Conservation (phyloP, 2,329 filamentous ascomycete species). For the Capronia epimyces region DNA sequence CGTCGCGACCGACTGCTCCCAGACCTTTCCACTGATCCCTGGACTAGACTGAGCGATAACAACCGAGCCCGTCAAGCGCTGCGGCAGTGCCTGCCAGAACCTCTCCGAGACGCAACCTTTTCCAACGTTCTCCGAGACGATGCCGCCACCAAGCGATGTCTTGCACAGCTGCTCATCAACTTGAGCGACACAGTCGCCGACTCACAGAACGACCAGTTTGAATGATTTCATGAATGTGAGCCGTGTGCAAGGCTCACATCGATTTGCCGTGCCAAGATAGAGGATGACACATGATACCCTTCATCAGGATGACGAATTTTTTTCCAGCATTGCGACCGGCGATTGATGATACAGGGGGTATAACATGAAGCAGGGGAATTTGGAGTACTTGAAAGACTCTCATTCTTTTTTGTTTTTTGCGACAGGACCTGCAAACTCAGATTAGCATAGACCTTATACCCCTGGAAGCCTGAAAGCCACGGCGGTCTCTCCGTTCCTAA, state of each 20-base stretch:
- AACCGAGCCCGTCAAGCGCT: slow-evolving; percentile 90
- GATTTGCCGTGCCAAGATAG: slow-evolving; percentile 18
- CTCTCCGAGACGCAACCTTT: slow-evolving; percentile 97
- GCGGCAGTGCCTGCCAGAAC: slow-evolving; percentile 91
- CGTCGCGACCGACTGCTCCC: neutral
- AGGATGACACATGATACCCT: slow-evolving; percentile 19
- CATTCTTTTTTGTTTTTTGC: slow-evolving; percentile 8
- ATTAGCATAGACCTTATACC: slow-evolving; percentile 21
- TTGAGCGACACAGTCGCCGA: slow-evolving; percentile 80
- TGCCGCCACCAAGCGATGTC: slow-evolving; percentile 92
- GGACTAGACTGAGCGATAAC: slow-evolving; percentile 81
- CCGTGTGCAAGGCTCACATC: slow-evolving; percentile 4
- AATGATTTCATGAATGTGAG: slow-evolving; percentile 14
- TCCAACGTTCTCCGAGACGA: slow-evolving; percentile 94
- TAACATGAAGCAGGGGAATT: slow-evolving; percentile 17
- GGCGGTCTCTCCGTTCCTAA: neutral
- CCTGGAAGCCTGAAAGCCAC: neutral
- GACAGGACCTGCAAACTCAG: slow-evolving; percentile 7
- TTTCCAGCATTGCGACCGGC: slow-evolving; percentile 24
- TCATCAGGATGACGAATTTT: slow-evolving; percentile 17
- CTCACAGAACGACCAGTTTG: slow-evolving; percentile 28
- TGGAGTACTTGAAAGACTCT: slow-evolving; percentile 19
- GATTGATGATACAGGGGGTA: slow-evolving; percentile 15
- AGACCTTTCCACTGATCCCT: slow-evolving; percentile 6
- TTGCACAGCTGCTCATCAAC: slow-evolving; percentile 95